Percentiles rank a stretch among this genome's conserved stretches.
Evolutionary conservation across 306 rosid genomes (phyloP).

Genomic region (Sophora flavescens): DNA sequence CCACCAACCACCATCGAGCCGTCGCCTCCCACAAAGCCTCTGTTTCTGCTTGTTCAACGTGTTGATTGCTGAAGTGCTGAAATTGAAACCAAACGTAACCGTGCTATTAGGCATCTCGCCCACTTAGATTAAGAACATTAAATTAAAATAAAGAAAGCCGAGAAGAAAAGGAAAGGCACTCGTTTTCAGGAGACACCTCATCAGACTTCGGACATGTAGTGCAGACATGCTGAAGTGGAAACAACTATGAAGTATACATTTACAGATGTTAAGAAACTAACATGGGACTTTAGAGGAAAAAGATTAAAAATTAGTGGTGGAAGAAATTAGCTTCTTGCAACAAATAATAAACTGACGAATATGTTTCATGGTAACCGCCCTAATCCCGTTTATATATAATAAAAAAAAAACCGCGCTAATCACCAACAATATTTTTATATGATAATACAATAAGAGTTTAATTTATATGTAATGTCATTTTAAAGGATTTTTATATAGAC

Average conservation of each 20-base stretch:
- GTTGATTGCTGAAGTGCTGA: not conserved
- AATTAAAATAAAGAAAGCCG: not conserved
- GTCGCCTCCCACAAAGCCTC: no score
- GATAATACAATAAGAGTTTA: no score
- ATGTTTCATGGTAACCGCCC: not conserved
- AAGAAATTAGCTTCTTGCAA: constrained; percentile 19
- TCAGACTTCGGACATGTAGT: constrained; percentile 50
- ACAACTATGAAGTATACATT: constrained; percentile 39
- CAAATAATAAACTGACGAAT: constrained; percentile 36
- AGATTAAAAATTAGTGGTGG: constrained; percentile 19
- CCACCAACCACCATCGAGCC: no score
- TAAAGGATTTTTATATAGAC: no score
- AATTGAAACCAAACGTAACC: not conserved
- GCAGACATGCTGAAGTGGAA: constrained; percentile 57
- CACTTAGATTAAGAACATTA: not conserved
- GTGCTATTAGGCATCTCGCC: not conserved
- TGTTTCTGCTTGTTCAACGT: no score
- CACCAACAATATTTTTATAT: no score
- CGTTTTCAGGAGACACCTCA: constrained; percentile 29
- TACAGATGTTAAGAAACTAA: not conserved
- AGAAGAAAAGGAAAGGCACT: constrained; percentile 38
- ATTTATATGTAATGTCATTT: no score
- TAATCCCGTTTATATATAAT: no score
- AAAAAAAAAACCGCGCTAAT: no score
- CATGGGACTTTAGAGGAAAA: constrained; percentile 15